These are phyloP conservation scores for Brettanomyces sp. DNA, from an alignment of 805 yeast genomes.

Conservation along the genomic window DNA sequence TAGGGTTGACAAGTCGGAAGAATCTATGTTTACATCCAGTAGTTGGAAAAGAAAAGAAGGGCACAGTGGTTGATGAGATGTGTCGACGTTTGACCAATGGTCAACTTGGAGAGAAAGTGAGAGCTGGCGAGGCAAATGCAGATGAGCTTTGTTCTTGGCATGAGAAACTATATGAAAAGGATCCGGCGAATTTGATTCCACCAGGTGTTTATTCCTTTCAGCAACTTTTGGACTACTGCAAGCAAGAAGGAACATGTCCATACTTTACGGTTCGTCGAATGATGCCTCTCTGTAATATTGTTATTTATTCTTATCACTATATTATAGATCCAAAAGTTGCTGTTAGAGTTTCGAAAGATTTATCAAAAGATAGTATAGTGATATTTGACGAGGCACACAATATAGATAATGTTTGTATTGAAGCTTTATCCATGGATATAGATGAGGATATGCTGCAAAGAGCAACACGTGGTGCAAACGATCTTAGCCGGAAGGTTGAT, in stretches of 20 bases:
- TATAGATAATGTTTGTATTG: conserved; percentile 97
- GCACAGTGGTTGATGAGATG: conserved; percentile 88
- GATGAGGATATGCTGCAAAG: conserved; percentile 82
- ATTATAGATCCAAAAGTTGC: conserved; percentile 94
- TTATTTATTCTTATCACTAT: conserved; percentile 95
- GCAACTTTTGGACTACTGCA: conserved; percentile 67
- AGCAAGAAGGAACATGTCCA: conserved; percentile 78
- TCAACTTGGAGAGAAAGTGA: conserved; percentile 58
- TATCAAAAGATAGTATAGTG: conserved; percentile 85
- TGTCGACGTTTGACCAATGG: conserved; percentile 95
- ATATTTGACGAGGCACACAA: conserved; percentile 99
- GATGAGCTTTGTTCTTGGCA: conserved; percentile 73
- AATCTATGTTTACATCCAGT: conserved; percentile 87
- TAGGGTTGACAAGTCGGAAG: conserved; percentile 91
- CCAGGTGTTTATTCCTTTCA: conserved; percentile 94
- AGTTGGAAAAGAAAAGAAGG: conserved; percentile 81
- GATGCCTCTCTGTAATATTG: conserved; percentile 89
- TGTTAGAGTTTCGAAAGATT: conserved; percentile 85
- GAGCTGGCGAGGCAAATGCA: conserved; percentile 48
- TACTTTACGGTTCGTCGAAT: conserved; percentile 96
- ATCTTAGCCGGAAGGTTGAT: conserved; percentile 72
- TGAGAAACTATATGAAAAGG: conserved; percentile 78
- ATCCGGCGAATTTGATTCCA: conserved; percentile 84
- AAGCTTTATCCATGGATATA: conserved; percentile 81
- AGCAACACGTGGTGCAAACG: conserved; percentile 81